Base-by-base conservation (phyloP, 108 stramenopile species). In the Fragilaria radians region DNA sequence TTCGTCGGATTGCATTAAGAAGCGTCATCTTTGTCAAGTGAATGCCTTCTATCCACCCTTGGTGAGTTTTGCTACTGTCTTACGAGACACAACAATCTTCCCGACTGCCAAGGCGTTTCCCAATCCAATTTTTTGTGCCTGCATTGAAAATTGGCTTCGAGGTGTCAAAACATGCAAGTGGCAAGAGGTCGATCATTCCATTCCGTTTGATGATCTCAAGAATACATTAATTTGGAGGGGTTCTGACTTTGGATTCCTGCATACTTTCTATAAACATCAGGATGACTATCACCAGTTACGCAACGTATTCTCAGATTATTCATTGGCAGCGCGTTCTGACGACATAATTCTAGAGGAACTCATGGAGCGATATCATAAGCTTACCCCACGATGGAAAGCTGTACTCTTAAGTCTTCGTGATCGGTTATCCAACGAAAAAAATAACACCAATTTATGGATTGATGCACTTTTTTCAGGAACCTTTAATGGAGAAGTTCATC, bases 241-340 rank as follows among this genome's bases (percentile, higher is more conserved):
- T 7, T 55, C 54, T 5, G 54, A 28, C 14, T 29, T 28, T 55
- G 27, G 28, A 9, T 55, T 55, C 29, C 22, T 51, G 22, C 50
- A 51, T 14, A 42, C 7, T 42, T 22, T 21, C 14, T 42, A 11
- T 7, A 7, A 7, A 11, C 14, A 7, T 7, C 14, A 11, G 11
- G 36, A 42, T 42, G 36, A 42, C 7, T 42, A 42, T 42, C 11
- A 14, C 7, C 11, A 14, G 19, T 14, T 50, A 22, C 17, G 21
- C 7, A 42, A 42, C 11, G 36, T 42, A 14, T 42, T 42, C 5
- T 5, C 21, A 5, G n/a, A 19, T 50, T 9, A 22, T 5, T 9
- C 19, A 22, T 19, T 50, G 49, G 21, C 14, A 5, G 19, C 5
- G 7, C 11, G 11, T 5, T 5, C 14, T 50, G 14, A 50, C 49